These are phyloP conservation scores for Somion occarium DNA, from an alignment of 1,284 basidiomycete genomes.

Conservation along the genomic window DNA sequence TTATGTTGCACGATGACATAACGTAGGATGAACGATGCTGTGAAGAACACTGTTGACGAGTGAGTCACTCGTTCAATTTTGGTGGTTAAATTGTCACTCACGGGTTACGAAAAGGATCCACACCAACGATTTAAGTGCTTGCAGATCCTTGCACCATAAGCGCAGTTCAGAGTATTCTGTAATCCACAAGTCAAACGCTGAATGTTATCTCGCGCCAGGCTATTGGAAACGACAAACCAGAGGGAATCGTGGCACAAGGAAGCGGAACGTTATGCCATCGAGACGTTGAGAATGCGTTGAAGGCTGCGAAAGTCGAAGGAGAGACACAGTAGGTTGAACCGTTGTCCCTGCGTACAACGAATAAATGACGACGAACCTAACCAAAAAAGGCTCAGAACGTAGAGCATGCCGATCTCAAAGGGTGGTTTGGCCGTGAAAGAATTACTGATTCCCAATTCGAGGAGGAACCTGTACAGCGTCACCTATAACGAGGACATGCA, in stretches of 20 bases:
- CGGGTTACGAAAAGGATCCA: conserved; percentile 54
- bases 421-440: conserved; percentile 42
- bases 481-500: neutral
- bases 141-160: conserved; percentile 49
- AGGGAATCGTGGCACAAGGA: conserved; percentile 43
- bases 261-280: conserved; percentile 47
- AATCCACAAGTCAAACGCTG: no score
- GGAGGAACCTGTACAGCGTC: conserved; percentile 29
- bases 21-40: conserved; percentile 35
- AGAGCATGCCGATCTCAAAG: conserved; percentile 42
- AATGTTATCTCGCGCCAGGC: no score
- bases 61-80: conserved; percentile 1
- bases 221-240: conserved; percentile 34
- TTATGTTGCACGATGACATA: conserved; percentile 39
- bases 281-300: conserved; percentile 56
- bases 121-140: conserved; percentile 50
- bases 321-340: neutral
- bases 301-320: conserved; percentile 29
- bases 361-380: conserved; percentile 31
- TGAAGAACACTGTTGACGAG: conserved; percentile 36
- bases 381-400: conserved; percentile 47
- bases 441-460: conserved; percentile 38
- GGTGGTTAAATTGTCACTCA: conserved; percentile 26
- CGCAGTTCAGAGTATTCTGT: conserved; percentile 44
- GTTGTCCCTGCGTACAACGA: conserved; percentile 12